These are phyloP conservation scores for Gracilariopsis chorda DNA, from an alignment of 23 red algal species.

Conservation along the genomic window DNA sequence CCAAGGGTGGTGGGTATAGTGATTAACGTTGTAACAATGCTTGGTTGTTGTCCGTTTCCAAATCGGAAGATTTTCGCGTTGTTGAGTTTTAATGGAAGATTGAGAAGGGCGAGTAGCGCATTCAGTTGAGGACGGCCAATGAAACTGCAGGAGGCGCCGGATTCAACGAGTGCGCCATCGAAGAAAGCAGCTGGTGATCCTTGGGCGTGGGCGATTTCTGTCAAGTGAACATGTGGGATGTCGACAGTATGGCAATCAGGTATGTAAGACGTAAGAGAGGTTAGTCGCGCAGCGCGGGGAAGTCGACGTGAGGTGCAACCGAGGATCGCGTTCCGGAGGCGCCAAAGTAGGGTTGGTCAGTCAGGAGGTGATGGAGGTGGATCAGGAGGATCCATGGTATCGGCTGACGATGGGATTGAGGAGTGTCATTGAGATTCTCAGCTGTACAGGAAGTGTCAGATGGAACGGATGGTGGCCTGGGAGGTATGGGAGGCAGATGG, in stretches of 20 bases:
- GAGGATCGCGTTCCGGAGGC: background rate
- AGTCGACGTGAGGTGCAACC: background rate
- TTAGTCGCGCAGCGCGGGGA: background rate
- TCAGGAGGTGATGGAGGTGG: background rate
- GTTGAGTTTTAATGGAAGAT: background rate
- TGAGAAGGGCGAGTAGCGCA: background rate
- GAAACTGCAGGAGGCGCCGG: background rate
- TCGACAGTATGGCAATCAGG: background rate
- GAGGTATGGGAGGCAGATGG: background rate
- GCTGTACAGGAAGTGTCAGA: background rate
- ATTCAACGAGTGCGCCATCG: conserved; percentile 9
- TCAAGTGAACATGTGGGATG: background rate
- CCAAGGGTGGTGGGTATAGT: background rate
- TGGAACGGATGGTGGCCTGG: background rate
- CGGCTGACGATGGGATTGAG: too few relatives aligned
- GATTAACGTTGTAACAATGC: background rate
- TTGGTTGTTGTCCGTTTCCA: background rate
- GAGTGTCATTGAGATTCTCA: too few relatives aligned
- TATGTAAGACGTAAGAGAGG: background rate
- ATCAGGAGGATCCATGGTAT: background rate
- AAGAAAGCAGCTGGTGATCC: background rate
- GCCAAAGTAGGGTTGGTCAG: background rate
- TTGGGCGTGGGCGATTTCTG: background rate
- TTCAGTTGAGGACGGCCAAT: background rate
- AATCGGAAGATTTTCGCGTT: background rate